Base-by-base conservation (phyloP, 495 filamentous ascomycete genomes). In the Penicillium canariense region DNA sequence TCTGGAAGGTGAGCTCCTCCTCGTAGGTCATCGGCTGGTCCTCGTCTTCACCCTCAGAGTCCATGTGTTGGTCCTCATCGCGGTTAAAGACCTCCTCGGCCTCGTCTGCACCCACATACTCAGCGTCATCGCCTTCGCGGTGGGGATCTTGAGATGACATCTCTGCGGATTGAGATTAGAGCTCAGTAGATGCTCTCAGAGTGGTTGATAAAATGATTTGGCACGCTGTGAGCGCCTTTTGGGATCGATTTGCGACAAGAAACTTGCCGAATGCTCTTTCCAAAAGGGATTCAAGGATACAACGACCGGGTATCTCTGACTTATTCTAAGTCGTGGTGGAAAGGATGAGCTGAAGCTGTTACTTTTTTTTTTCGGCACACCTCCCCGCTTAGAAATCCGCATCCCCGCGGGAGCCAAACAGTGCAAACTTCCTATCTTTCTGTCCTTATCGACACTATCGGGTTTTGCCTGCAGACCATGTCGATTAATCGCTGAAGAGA, bases 51-150 rank as follows among this genome's bases (percentile, higher is more conserved):
- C 69, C 69, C 38, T 82, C 84, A 0, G 81, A 87, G 54, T 87
- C 86, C 87, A 90, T 91, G 6, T 79, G 80, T 27, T 87, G 78
- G 60, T 92, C 87, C 26, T 81, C 84, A 60, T 90, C 86, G n/a
- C 70, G 71, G 32, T 82, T 76, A 45, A 84, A 77, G 62, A 84
- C 78, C 60, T 94, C 89, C 39, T 84, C 81, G 35, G 85, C 85
- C 59, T 93, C 89, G 46, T 86, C 82, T 48, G 82, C 83, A 52
- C 82, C 82, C 55, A 92, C 77, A 69, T 87, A 81, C 52, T 66
- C 73, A 17, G 76, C 77, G 23, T 80, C 71, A 35, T 86, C 82
- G 56, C 68, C 74, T 47, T 77, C 79, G 27, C 76, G 77, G 60
- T 74, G 67, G 45, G 61, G 74, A 55, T 78, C 68, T 62, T 75